phyloP scores from a whole-genome alignment of 495 filamentous ascomycete species.

The Penicillium daleae region DNA sequence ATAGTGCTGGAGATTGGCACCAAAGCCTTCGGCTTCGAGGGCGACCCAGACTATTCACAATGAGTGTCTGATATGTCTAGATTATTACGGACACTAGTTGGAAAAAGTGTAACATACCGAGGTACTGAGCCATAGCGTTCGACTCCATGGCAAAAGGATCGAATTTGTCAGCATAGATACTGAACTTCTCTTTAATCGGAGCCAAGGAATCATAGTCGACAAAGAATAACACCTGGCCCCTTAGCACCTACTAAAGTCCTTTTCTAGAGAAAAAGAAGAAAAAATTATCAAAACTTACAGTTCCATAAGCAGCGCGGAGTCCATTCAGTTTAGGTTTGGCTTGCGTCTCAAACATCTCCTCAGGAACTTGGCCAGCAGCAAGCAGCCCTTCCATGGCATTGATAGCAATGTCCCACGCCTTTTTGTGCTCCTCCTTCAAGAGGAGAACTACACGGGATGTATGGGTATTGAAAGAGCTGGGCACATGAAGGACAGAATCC shows the following conservation, averaged over 20 bases:
- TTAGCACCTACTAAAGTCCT: too few species aligned
- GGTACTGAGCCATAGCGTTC: slow-evolving; percentile 57
- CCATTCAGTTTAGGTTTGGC: slow-evolving; percentile 48
- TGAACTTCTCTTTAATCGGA: slow-evolving; percentile 47
- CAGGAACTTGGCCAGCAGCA: slow-evolving; percentile 34
- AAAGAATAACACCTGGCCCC: slow-evolving; percentile 58
- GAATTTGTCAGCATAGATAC: slow-evolving; percentile 53
- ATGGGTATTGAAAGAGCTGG: slow-evolving; percentile 59
- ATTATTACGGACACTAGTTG: too few species aligned
- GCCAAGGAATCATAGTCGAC: slow-evolving; percentile 47
- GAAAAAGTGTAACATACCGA: slow-evolving; percentile 36
- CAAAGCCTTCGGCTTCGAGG: slow-evolving; percentile 53
- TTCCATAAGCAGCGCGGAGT: slow-evolving; percentile 54
- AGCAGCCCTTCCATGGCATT: slow-evolving; percentile 48
- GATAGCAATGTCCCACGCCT: slow-evolving; percentile 55
- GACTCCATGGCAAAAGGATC: slow-evolving; percentile 54
- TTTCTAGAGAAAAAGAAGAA: too few species aligned
- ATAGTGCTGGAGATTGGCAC: slow-evolving; percentile 60
- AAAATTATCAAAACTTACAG: slow-evolving; percentile 33
- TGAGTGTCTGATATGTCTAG: slow-evolving; percentile 18
- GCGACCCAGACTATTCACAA: slow-evolving; percentile 52
- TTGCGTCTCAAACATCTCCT: slow-evolving; percentile 46
- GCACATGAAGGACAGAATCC: slow-evolving; percentile 48
- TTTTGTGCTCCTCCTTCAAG: slow-evolving; percentile 54
- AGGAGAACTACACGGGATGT: slow-evolving; percentile 52